Evolutionary conservation across 495 filamentous ascomycete species (phyloP), one percentile per base, ranked within the genome.

Genomic region (Niebla homalea): DNA sequence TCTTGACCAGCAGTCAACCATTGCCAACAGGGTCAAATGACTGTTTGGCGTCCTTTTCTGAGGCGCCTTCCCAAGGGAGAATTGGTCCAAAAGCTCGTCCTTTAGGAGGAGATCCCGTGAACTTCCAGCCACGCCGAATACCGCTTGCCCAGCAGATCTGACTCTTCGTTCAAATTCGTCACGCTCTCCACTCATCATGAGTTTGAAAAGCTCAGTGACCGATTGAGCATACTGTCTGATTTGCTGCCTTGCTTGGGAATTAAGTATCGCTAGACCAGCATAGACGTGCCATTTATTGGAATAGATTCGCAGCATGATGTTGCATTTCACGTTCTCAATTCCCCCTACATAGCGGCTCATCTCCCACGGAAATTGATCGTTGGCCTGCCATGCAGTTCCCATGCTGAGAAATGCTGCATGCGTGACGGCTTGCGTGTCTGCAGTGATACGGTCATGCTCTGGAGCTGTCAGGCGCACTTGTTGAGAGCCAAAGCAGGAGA

Each of bases 201-300:
- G 76, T 62, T 93, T 94, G 72, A 89, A 97, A 7, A 98, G 74
- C 55, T 94, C 90, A 0, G 93, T 98, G 29, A 93, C 90, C 14
- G 83, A 88, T 55, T 80, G 71, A 18, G 92, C 90, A 64, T 97
- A 98, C 69, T 96, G 89, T 48, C 80, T 72, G 60, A 98, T 97
- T 64, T 98, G 92, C 64, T 80, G 71, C 62, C 87, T 86, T 2
- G 92, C 92, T 20, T 84, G 79, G 4, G 89, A 89, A 63, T 98
- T 98, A 36, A 98, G 74, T 64, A 98, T 98, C 5, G 93, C 92
- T 6, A 98, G 80, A 4, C 92, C 92, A 29, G 92, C 92, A 64
- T 98, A 98, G 49, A 98, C 92, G 66, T 98, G 92, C 92, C 92
- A 98, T 65, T 96, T 97, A 64, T 94, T 93, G 51, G 84, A 81